A percentile compares a stretch with the other conserved stretches of the same genome.
These are phyloP conservation scores for Vitellaria paradoxa DNA, from an alignment of 179 eudicot genomes.

Conservation along the genomic window DNA sequence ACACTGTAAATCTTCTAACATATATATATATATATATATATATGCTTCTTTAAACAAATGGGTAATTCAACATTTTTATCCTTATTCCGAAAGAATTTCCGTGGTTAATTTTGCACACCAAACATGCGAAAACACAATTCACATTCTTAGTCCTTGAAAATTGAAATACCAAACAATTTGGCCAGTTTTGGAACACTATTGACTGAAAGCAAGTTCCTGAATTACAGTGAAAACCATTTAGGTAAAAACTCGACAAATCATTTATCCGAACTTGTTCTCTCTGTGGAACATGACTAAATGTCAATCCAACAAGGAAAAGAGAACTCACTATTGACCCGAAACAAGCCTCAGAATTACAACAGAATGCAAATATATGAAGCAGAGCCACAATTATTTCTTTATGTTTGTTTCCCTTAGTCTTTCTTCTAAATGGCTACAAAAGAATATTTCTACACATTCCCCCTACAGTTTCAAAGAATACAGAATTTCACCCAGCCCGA, in stretches of 20 bases:
- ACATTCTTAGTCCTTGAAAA: too few relatives aligned
- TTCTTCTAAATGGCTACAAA: slow-evolving; percentile 7
- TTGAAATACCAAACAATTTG: too few relatives aligned
- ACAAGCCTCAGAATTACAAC: slow-evolving; percentile 9
- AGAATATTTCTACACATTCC: background rate
- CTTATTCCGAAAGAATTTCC: too few relatives aligned
- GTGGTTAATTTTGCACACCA: too few relatives aligned
- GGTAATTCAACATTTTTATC: too few relatives aligned
- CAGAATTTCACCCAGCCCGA: slow-evolving; percentile 8
- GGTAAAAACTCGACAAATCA: background rate
- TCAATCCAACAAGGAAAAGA: background rate
- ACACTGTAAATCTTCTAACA: too few relatives aligned
- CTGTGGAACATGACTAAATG: too few relatives aligned
- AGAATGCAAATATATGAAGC: slow-evolving; percentile 4
- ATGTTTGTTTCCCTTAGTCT: background rate
- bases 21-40: too few relatives aligned
- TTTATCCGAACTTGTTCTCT: background rate
- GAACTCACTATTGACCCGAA: background rate
- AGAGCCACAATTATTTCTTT: background rate
- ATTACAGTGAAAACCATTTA: background rate
- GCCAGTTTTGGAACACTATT: too few relatives aligned
- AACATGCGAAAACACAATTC: too few relatives aligned
- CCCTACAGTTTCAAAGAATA: background rate
- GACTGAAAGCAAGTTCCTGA: slow-evolving; percentile 8
- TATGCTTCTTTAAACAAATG: too few relatives aligned